Evolutionary conservation across 768 basidiomycete species (phyloP), one percentile per base, ranked within the genome.

Genomic region (Kwoniella pini): DNA sequence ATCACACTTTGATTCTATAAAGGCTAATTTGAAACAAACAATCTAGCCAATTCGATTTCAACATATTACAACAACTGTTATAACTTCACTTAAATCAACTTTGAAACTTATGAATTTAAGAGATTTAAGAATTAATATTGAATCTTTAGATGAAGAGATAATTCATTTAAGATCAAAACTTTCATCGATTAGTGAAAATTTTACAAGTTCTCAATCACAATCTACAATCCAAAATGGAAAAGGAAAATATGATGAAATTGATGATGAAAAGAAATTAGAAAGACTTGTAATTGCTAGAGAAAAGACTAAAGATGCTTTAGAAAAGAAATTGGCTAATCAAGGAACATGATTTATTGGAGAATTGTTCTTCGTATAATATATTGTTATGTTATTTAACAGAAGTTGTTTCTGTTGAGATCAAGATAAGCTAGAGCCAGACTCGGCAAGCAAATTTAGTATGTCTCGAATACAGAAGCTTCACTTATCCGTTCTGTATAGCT

Each of bases 41-140:
- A 49, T 17, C 7, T 46, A 72, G 71, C 74, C 74, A 26, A 64
- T 69, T 27, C 69, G 74, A 6, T 75, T 72, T 57, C 71, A 72
- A 39, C 71, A 75, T 38, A 75, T 75, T 21, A 65, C 67, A 13
- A 54, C 65, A 10, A 75, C 74, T 21, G 65, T 65, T 1, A 57
- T 62, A 15, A 70, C 71, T 5, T 64, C 74, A 12, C 38, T 69
- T 22, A 63, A 53, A 21, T 21, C 24, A 7, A 56, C 72, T 12
- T 28, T 60, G 24, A 60, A 67, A n/a, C 40, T 67, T 3, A 39
- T 68, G 12, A 27, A 31, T 4, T 56, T 75, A 2, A 54, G 62
- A 45, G 66, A 71, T 33, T 52, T 75, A 12, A 60, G 74, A 0
- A 30, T 36, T 19, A 36, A 54, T 3, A 50, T 75, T 19, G 56